Percentiles rank a stretch among this genome's conserved stretches.
phyloP scores from a whole-genome alignment of 1,139 yeast species.

The Nakaseomyces uthaithaninus region DNA sequence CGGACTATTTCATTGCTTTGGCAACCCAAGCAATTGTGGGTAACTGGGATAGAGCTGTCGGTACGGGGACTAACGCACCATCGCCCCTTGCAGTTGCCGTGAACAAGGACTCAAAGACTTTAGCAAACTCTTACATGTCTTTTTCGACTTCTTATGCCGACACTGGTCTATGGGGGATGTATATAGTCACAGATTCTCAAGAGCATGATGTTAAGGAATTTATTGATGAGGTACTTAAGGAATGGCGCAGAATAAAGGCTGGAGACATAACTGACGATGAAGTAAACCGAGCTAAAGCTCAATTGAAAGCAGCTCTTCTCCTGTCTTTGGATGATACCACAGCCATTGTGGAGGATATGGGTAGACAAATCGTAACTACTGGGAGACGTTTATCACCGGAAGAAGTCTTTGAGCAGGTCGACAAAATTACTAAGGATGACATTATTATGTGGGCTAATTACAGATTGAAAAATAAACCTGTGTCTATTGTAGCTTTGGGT shows the following conservation, averaged over 20 bases:
- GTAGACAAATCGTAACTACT: constrained; percentile 92
- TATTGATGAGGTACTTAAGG: constrained; percentile 67
- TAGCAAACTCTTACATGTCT: constrained; percentile 92
- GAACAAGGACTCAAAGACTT: constrained; percentile 37
- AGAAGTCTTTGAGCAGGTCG: constrained; percentile 80
- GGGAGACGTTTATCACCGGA: constrained; percentile 88
- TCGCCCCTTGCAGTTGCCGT: constrained; percentile 73
- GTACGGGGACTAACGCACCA: constrained; percentile 63
- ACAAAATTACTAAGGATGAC: constrained; percentile 68
- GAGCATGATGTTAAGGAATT: constrained; percentile 56
- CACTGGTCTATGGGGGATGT: constrained; percentile 96
- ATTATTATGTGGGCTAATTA: constrained; percentile 85
- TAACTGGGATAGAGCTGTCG: constrained; percentile 92
- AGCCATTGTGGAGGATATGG: constrained; percentile 95
- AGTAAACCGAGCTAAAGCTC: constrained; percentile 90
- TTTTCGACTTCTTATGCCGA: constrained; percentile 96
- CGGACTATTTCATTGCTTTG: constrained; percentile 89
- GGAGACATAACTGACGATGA: constrained; percentile 77
- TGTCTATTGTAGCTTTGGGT: constrained; percentile 88
- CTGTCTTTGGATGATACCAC: constrained; percentile 91
- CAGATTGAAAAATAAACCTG: constrained; percentile 66
- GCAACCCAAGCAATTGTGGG: constrained; percentile 97
- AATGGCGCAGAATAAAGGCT: constrained; percentile 77
- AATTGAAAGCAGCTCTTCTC: constrained; percentile 82
- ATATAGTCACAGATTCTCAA: constrained; percentile 73